Base-by-base conservation (phyloP, 2,329 filamentous ascomycete species). In the Aaosphaeria pasadenensis region DNA sequence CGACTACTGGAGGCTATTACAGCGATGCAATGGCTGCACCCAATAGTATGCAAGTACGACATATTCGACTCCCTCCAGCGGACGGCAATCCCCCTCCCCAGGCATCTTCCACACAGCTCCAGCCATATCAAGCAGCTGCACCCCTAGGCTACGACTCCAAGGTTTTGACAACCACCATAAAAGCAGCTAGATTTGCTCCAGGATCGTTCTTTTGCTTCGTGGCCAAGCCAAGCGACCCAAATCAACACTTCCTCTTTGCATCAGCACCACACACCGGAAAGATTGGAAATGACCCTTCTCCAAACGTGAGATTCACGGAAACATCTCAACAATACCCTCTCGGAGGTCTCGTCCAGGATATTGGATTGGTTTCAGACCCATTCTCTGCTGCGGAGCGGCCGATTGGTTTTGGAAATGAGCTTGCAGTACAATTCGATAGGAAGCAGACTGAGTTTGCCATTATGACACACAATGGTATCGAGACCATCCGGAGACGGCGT, bases 21-120 rank as follows among this genome's bases (percentile, higher is more conserved):
- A 80, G 79, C 11, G 80, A 81, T 24, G 77, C 81, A 17, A 79
- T 82, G 6, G 85, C 79, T 49, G 85, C 88, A 0, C 91, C 94
- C 1, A 91, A 89, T 59, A 96, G 90, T 71, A 96, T 99, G 90
- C 91, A 96, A 70, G 85, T 96, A n/a, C 88, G 95, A 58, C 94
- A 95, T 63, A 89, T 99, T 70, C 95, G 94, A 65, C 95, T 96
- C 50, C 94, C 95, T 1, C 94, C 94, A 0, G 70, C 75, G 36
- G 58, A 64, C 29, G 55, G 53, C 9, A 9, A n/a, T n/a, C 45
- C 50, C 28, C 55, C 24, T 44, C 53, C 48, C 43, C 57, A 59
- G 45, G 52, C 45, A 43, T 53, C 58, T 42, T 56, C 60, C 11
- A 59, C 56, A n/a, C 64, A 65, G 43, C 30, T 65, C 43, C 62